Base-by-base conservation (phyloP, 139 green algal species). In the Micractinium sp. region DNA sequence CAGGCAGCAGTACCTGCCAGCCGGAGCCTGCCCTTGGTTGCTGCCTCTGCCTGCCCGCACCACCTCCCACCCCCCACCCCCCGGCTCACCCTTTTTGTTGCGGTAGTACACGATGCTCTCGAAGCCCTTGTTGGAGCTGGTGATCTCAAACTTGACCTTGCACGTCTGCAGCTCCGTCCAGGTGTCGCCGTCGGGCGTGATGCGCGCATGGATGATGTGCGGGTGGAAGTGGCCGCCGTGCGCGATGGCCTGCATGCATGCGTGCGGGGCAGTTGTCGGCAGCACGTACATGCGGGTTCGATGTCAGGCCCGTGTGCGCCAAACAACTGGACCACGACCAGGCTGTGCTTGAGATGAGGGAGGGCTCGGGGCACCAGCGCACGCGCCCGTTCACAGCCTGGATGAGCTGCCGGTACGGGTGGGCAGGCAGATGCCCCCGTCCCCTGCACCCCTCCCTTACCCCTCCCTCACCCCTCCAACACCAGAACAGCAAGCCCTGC, bases 21-120 rank as follows among this genome's bases (percentile, higher is more conserved):
- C n/a, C n/a, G n/a, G n/a, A n/a, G n/a, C n/a, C n/a, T n/a, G n/a
- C n/a, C n/a, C n/a, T n/a, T n/a, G n/a, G n/a, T n/a, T n/a, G n/a
- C n/a, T n/a, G n/a, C n/a, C n/a, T n/a, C 23, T 25, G 7, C 36
- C 39, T 23, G 23, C n/a, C 20, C 63, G 2, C 20, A 25, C 63
- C 63, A 3, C 20, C 63, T 27, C 63, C 63, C 63, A 71, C 63
- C 63, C 9, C 12, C 12, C 20, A 12, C 63, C 63, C 60, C 60
- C 15, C 60, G 15, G 16, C 60, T 16, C 63, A 71, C 63, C 63
- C 63, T 71, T 71, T 5, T 27, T 23, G 63, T 25, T 83, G 39
- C 33, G 78, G 22, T 36, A 3, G 78, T 83, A 83, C 78, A 38
- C 23, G 23, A 83, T 83, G 78, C 78, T 83, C 23, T 83, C 78